Base-by-base conservation (phyloP, 2,329 filamentous ascomycete genomes). In the Ambrosiella cleistominuta region DNA sequence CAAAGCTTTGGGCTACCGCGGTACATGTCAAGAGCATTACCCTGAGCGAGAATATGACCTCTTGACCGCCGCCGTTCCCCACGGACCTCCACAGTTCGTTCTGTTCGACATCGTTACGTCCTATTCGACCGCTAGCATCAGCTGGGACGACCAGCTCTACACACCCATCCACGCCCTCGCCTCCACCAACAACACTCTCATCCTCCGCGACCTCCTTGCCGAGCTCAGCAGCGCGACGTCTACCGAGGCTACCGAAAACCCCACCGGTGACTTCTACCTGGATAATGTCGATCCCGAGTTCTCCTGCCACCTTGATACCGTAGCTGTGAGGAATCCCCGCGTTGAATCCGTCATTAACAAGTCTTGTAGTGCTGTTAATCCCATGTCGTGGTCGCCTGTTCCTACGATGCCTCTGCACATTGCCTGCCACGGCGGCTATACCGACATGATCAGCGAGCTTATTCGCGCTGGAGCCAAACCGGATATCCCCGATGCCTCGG, bases 371-470 rank as follows among this genome's bases (percentile, higher is more conserved):
- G 15, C n/a, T 17, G 8, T 17, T 13, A n/a, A 13, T n/a, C 7
- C n/a, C 11, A 17, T 8, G 11, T 15, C 7, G 19, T 47, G 44
- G 44, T 8, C 7, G 1, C 47, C 39, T 36, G 39, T 11, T 37
- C 56, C 56, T 5, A 50, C 38, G 4, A 52, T 38, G 39, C 50
- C 52, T 7, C 37, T 61, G 37, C 59, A 58, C 42, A 49, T 56
- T 15, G 59, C 59, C 27, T 56, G 49, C 7, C 17, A 15, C 12
- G 11, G 37, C 17, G 45, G 39, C 44, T 27, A 58, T 7, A 8
- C 12, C 8, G 27, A 15, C 12, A 50, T 58, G 5, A 42, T 56
- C 8, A 36, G 19, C 3, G 8, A 44, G 37, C 44, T 61, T 11
- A n/a, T 61, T 7, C 19, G 37, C 17, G 15, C 51, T 15, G 59